phyloP scores from a whole-genome alignment of 148 eudicot genomes.

The Spergularia marina region DNA sequence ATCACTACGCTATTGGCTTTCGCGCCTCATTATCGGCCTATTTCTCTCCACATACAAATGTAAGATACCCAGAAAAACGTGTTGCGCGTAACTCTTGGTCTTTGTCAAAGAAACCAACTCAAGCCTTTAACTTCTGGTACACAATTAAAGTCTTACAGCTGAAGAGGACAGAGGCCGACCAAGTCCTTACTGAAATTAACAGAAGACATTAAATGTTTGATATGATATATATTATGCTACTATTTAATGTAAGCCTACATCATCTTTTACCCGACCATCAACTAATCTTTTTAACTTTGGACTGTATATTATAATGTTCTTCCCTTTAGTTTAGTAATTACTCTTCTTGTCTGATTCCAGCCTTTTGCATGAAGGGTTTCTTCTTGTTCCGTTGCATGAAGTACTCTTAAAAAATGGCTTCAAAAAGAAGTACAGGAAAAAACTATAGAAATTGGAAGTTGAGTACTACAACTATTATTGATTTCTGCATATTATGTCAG shows the following conservation, averaged over 20 bases:
- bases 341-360: constrained; percentile 1
- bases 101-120: constrained; percentile 15
- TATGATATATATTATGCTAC: constrained; percentile 12
- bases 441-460: neutral
- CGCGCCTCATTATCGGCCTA: too few species aligned
- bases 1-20: too few species aligned
- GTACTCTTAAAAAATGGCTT: neutral
- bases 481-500: too few species aligned
- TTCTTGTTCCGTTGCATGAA: neutral
- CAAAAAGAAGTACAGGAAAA: too few species aligned
- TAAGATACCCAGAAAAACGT: too few species aligned
- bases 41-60: too few species aligned
- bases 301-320: neutral
- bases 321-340: neutral
- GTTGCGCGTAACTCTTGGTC: neutral
- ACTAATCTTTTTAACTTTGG: constrained; percentile 4
- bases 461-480: too few species aligned
- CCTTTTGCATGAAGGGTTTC: constrained; percentile 16
- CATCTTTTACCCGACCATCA: constrained; percentile 18
- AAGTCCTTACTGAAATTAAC: constrained; percentile 23
- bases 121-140: neutral
- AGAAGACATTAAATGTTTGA: constrained; percentile 23
- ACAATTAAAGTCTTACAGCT: constrained; percentile 8
- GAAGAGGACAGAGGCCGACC: constrained; percentile 23
- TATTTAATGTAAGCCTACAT: neutral